These are phyloP conservation scores for Clavariopsis aquatica DNA, from an alignment of 495 filamentous ascomycete genomes.

Conservation along the genomic window DNA sequence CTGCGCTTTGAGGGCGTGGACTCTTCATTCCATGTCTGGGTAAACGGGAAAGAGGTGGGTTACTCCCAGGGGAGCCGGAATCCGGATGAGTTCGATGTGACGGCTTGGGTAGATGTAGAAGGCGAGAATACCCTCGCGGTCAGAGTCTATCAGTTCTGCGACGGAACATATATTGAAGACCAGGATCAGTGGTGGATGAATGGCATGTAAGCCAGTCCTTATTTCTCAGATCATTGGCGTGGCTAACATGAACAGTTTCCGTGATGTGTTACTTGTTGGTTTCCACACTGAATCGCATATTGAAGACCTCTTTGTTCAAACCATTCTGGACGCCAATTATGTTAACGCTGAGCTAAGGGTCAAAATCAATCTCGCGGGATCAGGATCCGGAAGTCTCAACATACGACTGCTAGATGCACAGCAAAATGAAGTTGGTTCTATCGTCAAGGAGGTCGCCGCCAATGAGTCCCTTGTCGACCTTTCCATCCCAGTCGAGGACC, in stretches of 20 bases:
- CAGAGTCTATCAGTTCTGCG: conserved; percentile 63
- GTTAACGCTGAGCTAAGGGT: conserved; percentile 55
- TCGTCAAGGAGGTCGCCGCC: background rate
- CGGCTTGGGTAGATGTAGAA: conserved; percentile 45
- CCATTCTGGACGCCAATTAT: conserved; percentile 58
- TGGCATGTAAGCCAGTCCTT: conserved; percentile 15
- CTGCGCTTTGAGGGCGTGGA: conserved; percentile 69
- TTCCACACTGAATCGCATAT: conserved; percentile 56
- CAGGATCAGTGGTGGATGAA: conserved; percentile 34
- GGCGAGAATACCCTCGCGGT: conserved; percentile 57
- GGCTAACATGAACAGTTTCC: conserved; percentile 46
- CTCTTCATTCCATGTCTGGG: conserved; percentile 65
- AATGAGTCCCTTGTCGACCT: conserved; percentile 35
- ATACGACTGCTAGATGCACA: conserved; percentile 21
- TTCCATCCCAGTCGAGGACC: conserved; percentile 49
- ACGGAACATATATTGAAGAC: conserved; percentile 54
- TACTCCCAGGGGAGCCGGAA: conserved; percentile 69
- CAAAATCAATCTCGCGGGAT: conserved; percentile 43
- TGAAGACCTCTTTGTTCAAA: conserved; percentile 60
- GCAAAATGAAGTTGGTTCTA: background rate
- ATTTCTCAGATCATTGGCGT: background rate
- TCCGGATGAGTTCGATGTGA: conserved; percentile 63
- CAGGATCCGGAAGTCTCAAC: background rate
- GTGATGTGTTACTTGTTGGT: conserved; percentile 63
- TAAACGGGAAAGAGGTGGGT: conserved; percentile 60